Base-by-base conservation (phyloP, 2,329 filamentous ascomycete genomes). In the Neopestalotiopsis sp. region DNA sequence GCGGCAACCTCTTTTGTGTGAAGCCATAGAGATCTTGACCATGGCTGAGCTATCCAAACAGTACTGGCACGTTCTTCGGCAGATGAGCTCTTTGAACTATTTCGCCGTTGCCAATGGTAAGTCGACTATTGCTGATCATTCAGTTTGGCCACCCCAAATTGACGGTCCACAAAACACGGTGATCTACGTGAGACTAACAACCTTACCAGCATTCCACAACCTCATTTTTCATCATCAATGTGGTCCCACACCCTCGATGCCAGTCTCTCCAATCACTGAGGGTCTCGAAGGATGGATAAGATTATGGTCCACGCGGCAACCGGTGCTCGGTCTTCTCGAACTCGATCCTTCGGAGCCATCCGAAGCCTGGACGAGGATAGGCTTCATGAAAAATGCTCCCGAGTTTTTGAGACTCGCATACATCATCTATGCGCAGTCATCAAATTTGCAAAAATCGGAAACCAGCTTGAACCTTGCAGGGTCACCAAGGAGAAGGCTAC, bases 361-460 rank as follows among this genome's bases (percentile, higher is more conserved):
- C 14, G 71, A 70, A 10, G 56, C 74, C n/a, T 77, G 76, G 76
- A 77, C 71, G 57, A 73, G 74, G 58, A 64, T 76, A 10, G 76
- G 76, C 1, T 76, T 77, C 53, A 70, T 73, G 20, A 69, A 72
- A 1, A 72, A 75, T 14, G 74, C 74, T 0, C 72, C 74, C 7
- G 76, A 77, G 42, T 76, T 76, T 38, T 77, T 75, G 76, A 72
- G 76, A 13, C 67, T 77, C 20, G 74, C 75, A 38, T 68, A 73
- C 1, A 71, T 76, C 20, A 71, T 76, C n/a, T 59, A 56, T 57
- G 12, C 57, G 12, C 28, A 59, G 40, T 12, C 56, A 20, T 17
- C 24, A 59, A 30, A 59, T 7, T 13, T 28, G 20, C 65, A 24
- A 32, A 20, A 56, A 20, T 20, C 30, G 17, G 42, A 32, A 32